Percentiles rank a stretch among this genome's conserved stretches.
Conservation (phyloP, 441 rosid genomes). For the Pelargonium exstipulatum region DNA sequence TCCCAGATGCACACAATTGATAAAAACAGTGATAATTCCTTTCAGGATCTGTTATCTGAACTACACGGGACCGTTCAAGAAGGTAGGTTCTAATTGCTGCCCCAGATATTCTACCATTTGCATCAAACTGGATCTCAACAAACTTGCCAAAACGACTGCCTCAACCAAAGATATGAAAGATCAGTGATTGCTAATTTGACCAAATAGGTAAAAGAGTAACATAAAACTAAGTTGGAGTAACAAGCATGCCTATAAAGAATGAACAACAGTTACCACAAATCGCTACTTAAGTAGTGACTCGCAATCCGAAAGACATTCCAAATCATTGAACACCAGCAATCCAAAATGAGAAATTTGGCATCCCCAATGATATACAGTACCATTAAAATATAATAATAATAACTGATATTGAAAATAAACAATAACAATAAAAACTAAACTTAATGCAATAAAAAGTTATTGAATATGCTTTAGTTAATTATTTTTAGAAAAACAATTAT, state of each 20-base stretch:
- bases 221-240: background rate
- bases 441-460: too few species aligned
- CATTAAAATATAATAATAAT: too few species aligned
- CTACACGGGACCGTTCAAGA: conserved; percentile 69
- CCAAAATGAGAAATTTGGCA: too few species aligned
- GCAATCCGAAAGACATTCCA: too few species aligned
- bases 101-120: conserved; percentile 59
- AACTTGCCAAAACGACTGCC: conserved; percentile 74
- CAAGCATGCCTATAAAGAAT: background rate
- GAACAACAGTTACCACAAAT: too few species aligned
- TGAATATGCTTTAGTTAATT: too few species aligned
- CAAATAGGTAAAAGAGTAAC: background rate
- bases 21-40: conserved; percentile 80
- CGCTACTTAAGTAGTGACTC: too few species aligned
- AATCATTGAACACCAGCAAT: too few species aligned
- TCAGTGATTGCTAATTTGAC: background rate
- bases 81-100: conserved; percentile 75
- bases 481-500: too few species aligned
- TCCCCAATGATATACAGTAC: too few species aligned
- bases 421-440: too few species aligned
- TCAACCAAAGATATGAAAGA: background rate
- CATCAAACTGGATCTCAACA: conserved; percentile 72
- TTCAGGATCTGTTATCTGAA: conserved; percentile 80
- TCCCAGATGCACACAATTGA: conserved; percentile 47
- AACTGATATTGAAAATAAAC: too few species aligned